Conservation (phyloP, 1,284 basidiomycete species). For the Mrakiaceae sp. region DNA sequence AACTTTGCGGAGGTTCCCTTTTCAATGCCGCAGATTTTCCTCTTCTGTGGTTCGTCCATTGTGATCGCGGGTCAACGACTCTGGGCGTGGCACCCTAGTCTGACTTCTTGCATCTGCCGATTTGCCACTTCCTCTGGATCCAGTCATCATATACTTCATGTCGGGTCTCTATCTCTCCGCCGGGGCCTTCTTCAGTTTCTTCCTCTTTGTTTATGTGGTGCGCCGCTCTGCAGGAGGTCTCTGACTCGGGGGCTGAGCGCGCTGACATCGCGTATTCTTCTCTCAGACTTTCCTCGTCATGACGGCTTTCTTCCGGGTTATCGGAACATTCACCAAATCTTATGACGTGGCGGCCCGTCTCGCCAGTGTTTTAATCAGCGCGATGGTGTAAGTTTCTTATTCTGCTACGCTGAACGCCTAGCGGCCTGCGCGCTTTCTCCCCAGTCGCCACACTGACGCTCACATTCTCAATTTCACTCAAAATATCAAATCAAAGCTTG, state of each 20-base stretch:
- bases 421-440: neutral
- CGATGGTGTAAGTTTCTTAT: conserved; percentile 29
- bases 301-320: conserved; percentile 37
- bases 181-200: conserved; percentile 38
- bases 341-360: conserved; percentile 43
- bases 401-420: neutral
- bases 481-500: conserved; percentile 21
- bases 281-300: conserved; percentile 38
- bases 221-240: neutral
- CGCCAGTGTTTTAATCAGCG: conserved; percentile 39
- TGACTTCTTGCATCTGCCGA: conserved; percentile 23
- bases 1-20: conserved; percentile 40
- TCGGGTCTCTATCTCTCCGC: conserved; percentile 36
- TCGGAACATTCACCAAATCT: conserved; percentile 24
- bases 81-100: conserved; percentile 33
- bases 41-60: conserved; percentile 29
- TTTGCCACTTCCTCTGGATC: neutral
- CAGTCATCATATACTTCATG: conserved; percentile 29
- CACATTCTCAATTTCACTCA: neutral
- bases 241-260: no score
- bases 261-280: conserved; percentile 25
- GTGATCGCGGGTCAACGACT: neutral
- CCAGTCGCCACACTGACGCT: neutral
- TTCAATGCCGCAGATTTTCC: conserved; percentile 37
- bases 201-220: conserved; percentile 12